Evolutionary conservation across 164 flowering plant genomes (phyloP), one percentile per base, ranked within the genome.

Genomic region (Umbilicus rupestris): DNA sequence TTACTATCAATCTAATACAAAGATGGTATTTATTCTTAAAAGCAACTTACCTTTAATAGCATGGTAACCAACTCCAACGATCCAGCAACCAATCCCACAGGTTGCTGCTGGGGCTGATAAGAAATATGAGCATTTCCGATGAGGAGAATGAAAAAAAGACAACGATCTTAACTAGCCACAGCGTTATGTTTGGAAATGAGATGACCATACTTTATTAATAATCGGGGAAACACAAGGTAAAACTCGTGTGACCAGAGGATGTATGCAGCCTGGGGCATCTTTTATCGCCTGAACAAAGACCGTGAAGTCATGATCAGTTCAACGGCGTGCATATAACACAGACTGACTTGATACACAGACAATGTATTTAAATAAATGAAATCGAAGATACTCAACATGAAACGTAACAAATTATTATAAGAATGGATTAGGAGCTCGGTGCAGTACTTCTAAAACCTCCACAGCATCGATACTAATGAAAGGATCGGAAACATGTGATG

Each of bases 41-140:
- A 24, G 26, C 29, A 69, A 76, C 84, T 73, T 77, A 81, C 99
- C 94, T 95, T 95, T 73, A 90, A 69, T 55, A 95, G 71, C 97
- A 95, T 95, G 20, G 90, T 87, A 72, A 90, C 58, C 59, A 95
- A 80, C 81, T 92, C 99, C 80, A 95, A 77, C 28, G 97, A 89
- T 50, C 93, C 97, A 68, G 96, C 88, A 22, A 87, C 91, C 62
- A 95, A 74, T 68, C 99, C 97, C 63, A 82, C 88, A 46, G 89
- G 82, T 73, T 95, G 97, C 74, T 83, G 86, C 29, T 83, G 88
- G 20, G 90, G 96, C 97, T 95, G 85, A 69, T 47, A 75, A 66
- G 66, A 46, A 46, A 67, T 67, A 29, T 58, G 71, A 65, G 73
- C 39, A 52, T 46, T 64, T 74, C 30, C 73, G 69, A 72, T 68